phyloP scores from a whole-genome alignment of 176 grass and related monocot genomes.

The Tuctoria greenei region DNA sequence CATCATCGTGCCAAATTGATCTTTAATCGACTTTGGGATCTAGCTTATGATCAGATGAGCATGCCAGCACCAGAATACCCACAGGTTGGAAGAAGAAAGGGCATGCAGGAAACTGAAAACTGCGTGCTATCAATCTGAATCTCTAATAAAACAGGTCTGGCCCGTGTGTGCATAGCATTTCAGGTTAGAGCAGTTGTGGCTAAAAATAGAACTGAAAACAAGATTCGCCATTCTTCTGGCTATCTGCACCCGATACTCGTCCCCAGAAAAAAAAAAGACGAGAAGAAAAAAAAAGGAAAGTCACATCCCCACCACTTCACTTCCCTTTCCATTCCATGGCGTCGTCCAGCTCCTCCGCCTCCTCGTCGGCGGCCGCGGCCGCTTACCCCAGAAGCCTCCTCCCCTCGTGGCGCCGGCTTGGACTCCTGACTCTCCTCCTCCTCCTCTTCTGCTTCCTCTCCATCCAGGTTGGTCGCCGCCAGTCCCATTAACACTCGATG shows the following conservation, averaged over 20 bases:
- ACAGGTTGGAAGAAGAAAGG: too few species aligned
- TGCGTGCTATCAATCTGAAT: too few species aligned
- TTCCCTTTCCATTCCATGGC: slow-evolving; percentile 30
- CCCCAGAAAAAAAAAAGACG: background rate
- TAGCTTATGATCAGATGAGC: background rate
- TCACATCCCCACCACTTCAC: slow-evolving; percentile 7
- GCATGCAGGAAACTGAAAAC: background rate
- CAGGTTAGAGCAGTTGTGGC: background rate
- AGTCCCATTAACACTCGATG: background rate
- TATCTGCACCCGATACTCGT: slow-evolving; percentile 22
- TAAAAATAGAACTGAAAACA: background rate
- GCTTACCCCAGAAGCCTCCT: slow-evolving; percentile 14
- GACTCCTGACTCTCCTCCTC: slow-evolving; percentile 27
- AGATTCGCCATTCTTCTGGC: background rate
- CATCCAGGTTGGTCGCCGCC: slow-evolving; percentile 35
- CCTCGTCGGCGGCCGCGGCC: slow-evolving; percentile 8
- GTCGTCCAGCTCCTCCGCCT: slow-evolving; percentile 16
- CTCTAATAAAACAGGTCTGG: too few species aligned
- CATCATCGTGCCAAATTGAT: too few species aligned
- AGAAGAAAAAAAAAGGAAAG: background rate
- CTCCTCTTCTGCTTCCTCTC: slow-evolving; percentile 39
- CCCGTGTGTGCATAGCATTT: background rate
- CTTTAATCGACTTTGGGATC: background rate
- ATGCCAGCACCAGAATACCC: background rate
- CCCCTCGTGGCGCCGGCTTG: slow-evolving; percentile 21